A percentile compares a stretch with the other conserved stretches of the same genome.
Conservation (phyloP, 2,329 filamentous ascomycete species). For the Scedosporium aurantiacum region DNA sequence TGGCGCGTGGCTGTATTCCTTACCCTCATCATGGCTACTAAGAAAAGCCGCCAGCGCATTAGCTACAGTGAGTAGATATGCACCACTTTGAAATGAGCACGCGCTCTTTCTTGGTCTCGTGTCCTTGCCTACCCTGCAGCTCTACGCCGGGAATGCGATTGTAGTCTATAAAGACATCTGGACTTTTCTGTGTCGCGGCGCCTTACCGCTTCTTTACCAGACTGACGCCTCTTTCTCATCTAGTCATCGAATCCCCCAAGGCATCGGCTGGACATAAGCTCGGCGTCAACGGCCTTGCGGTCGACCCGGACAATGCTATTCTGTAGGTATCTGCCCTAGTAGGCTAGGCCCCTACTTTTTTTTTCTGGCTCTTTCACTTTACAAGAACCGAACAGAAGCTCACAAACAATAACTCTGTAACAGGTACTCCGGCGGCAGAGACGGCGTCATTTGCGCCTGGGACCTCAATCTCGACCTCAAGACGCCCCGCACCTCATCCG, state of each 20-base stretch:
- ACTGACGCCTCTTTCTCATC: not conserved
- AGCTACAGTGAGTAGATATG: slow-evolving; percentile 50
- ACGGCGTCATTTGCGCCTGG: slow-evolving; percentile 95
- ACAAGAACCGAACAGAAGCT: slow-evolving; percentile 1
- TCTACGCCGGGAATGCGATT: too few species aligned
- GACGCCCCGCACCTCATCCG: slow-evolving; percentile 14
- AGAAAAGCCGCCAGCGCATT: slow-evolving; percentile 59
- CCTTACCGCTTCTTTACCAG: slow-evolving; percentile 1
- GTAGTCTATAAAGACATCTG: too few species aligned
- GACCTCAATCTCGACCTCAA: slow-evolving; percentile 65
- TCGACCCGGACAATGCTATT: slow-evolving; percentile 72
- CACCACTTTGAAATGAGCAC: too few species aligned
- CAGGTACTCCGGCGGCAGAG: slow-evolving; percentile 90
- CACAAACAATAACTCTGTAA: slow-evolving; percentile 14
- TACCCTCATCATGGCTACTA: slow-evolving; percentile 39
- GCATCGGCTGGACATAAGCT: slow-evolving; percentile 74
- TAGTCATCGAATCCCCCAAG: slow-evolving; percentile 49
- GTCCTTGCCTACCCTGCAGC: not conserved
- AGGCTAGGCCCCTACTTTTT: slow-evolving; percentile 8
- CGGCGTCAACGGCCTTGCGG: slow-evolving; percentile 86
- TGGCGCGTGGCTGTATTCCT: not conserved
- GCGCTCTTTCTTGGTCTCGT: not conserved
- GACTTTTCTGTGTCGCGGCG: too few species aligned
- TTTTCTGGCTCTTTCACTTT: slow-evolving; percentile 9
- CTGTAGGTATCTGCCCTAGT: slow-evolving; percentile 50